Evolutionary conservation across 441 rosid genomes (phyloP), one percentile per base, ranked within the genome.

Genomic region (Gossypium schwendimanii): DNA sequence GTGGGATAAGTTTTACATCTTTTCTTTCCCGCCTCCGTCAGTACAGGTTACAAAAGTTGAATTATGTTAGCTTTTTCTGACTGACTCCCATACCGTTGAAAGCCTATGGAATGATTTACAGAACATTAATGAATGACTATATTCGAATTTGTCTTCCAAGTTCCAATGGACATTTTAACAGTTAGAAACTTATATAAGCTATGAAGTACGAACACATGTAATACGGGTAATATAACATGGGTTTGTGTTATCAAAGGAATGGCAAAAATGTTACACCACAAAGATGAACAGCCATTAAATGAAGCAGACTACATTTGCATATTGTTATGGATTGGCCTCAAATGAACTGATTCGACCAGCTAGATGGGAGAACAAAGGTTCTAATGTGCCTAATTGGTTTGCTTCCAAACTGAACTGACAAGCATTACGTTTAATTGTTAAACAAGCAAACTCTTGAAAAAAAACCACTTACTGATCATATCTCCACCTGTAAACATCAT

Each of bases 21-120:
- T 9, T 11, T 4, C 33, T 4, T 4, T 4, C 33, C 31, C 0
- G 5, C 0, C 0, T 0, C 0, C 5, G 0, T 0, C 0, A 31
- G 6, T 31, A 31, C 33, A 4, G 33, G 6, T 0, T 31, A 4
- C 33, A 4, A 31, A 31, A 31, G 6, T 31, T 31, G 33, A 4
- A 31, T 31, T 4, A 31, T 31, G 6, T 31, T 31, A 4, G 6
- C 33, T 31, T 31, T 31, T 31, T 31, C 5, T 4, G 0, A 28
- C 33, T 4, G 6, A 4, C 33, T 31, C 33, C 33, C 33, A 31
- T 31, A 31, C 33, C 33, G 1, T 31, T 31, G 33, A 31, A 31
- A 31, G 33, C 33, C 33, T 31, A 0, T 4, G 33, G 33, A 31
- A 31, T 26, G 33, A 31, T 31, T 4, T 31, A 31, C 4, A 31